Evolutionary conservation across 176 grass and related monocot genomes (phyloP).

Genomic region (Dendrocalamus sinicus): DNA sequence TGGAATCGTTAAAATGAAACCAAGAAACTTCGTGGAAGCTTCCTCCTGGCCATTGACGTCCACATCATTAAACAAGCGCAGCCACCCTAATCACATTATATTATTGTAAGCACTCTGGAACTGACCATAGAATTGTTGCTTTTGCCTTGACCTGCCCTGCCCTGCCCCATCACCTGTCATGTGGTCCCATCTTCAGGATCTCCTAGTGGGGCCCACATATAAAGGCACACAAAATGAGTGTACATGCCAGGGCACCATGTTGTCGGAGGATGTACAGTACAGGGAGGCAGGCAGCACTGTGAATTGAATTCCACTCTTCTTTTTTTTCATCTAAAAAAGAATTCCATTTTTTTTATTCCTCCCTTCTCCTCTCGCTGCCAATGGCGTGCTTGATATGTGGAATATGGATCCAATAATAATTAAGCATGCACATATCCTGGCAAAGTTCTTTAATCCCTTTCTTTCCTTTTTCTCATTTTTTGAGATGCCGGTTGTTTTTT

Average conservation of each 20-base stretch:
- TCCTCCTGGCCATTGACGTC: not conserved
- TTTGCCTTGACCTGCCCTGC: not conserved
- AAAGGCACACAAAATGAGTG: not conserved
- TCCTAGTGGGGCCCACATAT: not conserved
- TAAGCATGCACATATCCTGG: not conserved
- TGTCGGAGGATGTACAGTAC: not conserved
- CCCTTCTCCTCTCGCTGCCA: not conserved
- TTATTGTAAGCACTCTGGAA: not conserved
- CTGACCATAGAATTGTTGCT: not conserved
- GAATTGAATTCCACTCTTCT: not conserved
- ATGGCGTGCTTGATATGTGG: not conserved
- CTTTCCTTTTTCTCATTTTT: not conserved
- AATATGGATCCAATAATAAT: not conserved
- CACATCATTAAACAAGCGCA: not conserved
- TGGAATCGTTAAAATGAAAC: not conserved
- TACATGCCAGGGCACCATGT: not conserved
- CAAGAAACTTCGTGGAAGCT: constrained; percentile 34
- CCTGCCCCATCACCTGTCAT: not conserved
- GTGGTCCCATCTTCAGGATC: not conserved
- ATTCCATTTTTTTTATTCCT: not conserved
- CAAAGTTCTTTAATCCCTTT: no score
- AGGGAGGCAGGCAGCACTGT: not conserved
- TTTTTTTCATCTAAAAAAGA: not conserved
- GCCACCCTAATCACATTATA: not conserved
- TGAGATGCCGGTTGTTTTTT: not conserved